Conservation (phyloP, 306 rosid genomes). For the Ziziphus jujuba region DNA sequence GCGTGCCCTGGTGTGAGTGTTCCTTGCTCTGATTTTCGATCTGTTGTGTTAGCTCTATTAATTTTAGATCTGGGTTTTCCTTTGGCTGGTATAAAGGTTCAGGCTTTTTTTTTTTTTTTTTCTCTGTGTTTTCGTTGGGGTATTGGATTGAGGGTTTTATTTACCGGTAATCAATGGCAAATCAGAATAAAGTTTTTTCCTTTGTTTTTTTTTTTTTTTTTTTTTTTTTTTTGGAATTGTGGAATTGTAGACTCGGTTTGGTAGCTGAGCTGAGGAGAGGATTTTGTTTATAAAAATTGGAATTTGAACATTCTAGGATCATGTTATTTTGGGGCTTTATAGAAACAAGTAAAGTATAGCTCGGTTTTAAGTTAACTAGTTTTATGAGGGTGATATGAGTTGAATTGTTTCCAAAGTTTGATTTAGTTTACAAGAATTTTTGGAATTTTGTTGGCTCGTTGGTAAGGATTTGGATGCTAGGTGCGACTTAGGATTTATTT, state of each 20-base stretch:
- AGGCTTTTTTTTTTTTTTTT: too few relatives aligned
- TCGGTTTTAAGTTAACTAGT: not conserved
- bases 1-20: conserved; percentile 98
- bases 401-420: not conserved
- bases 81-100: not conserved
- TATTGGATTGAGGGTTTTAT: not conserved
- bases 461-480: not conserved
- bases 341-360: not conserved
- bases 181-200: not conserved
- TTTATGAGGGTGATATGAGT: not conserved
- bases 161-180: not conserved
- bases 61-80: conserved; percentile 9
- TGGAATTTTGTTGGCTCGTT: not conserved
- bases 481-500: not conserved
- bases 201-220: not conserved
- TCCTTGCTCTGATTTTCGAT: conserved; percentile 27
- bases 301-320: not conserved
- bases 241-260: not conserved
- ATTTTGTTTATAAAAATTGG: not conserved
- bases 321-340: not conserved
- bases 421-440: not conserved
- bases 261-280: not conserved
- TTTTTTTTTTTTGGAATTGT: not conserved
- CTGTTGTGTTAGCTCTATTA: not conserved
- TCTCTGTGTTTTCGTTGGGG: not conserved